Evolutionary conservation across 768 basidiomycete species (phyloP), one percentile per base, ranked within the genome.

Genomic region (Inosperma sp.): DNA sequence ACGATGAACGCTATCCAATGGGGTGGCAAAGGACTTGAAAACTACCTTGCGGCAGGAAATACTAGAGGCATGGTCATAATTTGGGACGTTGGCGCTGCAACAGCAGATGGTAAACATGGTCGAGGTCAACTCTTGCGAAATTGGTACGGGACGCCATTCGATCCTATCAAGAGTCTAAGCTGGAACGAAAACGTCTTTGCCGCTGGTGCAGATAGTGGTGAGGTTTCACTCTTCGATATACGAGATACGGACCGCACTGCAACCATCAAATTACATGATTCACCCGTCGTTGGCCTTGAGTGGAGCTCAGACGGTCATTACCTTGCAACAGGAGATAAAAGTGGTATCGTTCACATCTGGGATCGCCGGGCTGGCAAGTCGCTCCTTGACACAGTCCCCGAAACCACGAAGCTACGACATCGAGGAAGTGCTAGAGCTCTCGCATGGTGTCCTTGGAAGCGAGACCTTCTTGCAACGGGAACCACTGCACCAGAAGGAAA

Each of bases 381-480:
- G 7, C 69, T 93, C 19, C 77, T 78, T 17, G 76, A 51, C 12
- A 51, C 81, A 7, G 79, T 80, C 34, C 61, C 69, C 50, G 81
- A 83, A 55, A 84, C 85, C 16, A 54, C 67, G 10, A 76, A 74
- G 62, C 68, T 77, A 45, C 75, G 76, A 58, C 86, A 88, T 63
- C 80, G 81, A 58, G 79, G 79, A 12, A 77, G 80, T 2, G 70
- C 81, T 36, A 77, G 75, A 59, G 88, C 89, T 0, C 72, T 94
- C 43, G 83, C 87, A 0, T 94, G 91, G 86, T 91, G 86, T 57
- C 86, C 89, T 0, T 93, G 92, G 92, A 82, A 87, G 61, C 74
- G 81, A 0, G 82, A 83, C 8, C 72, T 92, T 4, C 77, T 93
- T 42, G 89, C 90, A 0, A 82, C 85, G 1, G 91, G 90, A 1